Base-by-base conservation (phyloP, 257 asterid species). In the Nicotiana obtusifolia region DNA sequence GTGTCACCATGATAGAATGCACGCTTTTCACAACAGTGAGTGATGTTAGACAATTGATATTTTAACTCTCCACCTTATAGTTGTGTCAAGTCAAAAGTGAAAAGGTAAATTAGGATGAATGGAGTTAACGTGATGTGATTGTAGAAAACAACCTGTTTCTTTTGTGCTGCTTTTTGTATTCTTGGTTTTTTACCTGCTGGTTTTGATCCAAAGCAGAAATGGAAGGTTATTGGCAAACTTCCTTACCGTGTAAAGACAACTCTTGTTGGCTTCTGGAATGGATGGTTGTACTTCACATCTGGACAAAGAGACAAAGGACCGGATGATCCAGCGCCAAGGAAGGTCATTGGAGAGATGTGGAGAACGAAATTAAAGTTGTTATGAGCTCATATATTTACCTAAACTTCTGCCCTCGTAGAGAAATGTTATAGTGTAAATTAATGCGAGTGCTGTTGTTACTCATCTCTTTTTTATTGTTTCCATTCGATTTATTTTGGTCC, bases 191-290 rank as follows among this genome's bases (percentile, higher is more conserved):
- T 60, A 80, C 80, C 82, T 57, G 77, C 65, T 66, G 77, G 15
- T 81, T 62, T 61, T 81, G 83, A 65, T 81, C 83, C 64, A 64
- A 76, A 37, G 83, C 93, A 93, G 98, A 90, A 88, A 89, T 95
- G 99, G 98, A 85, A 93, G 16, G 97, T 95, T 81, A 73, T 90
- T 16, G 97, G 99, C 54, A 95, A 92, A 85, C 94, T 95, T 77
- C 99, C 99, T n/a, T 95, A 84, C 82, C 93, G 98, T 15, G 97
- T 95, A 67, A 95, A 95, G 84, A 93, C 99, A 35, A 93, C 98
- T 49, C 92, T 95, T 59, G 97, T 92, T 8, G 99, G 99, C 49
- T 91, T 91, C 83, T 95, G 99, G 99, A 84, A 93, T 3, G 99
- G 99, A 80, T 90, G 91, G 97, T 52, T 93, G 87, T 93, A 95